A percentile compares a stretch with the other conserved stretches of the same genome.
Conservation (phyloP, 2,329 filamentous ascomycete genomes). For the Sphaerulina musiva region DNA sequence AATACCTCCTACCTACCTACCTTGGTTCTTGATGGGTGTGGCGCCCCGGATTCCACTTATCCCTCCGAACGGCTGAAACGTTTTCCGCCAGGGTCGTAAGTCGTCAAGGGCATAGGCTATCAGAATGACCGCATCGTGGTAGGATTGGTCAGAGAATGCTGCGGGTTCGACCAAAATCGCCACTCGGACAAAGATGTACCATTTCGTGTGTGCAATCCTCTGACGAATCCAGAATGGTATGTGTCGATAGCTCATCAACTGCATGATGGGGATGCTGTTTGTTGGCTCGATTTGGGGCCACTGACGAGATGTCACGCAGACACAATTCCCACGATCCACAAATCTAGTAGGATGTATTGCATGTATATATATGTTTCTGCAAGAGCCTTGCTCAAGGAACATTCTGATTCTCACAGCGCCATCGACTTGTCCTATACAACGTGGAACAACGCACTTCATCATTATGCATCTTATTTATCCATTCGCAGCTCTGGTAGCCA, state of each 20-base stretch:
- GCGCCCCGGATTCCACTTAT: slow-evolving; percentile 3
- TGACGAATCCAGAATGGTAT: slow-evolving; percentile 6
- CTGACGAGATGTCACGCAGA: not conserved
- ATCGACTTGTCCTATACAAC: not conserved
- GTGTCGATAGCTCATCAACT: not conserved
- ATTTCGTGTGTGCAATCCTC: not conserved
- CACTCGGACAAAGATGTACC: slow-evolving; percentile 4
- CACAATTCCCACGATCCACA: not conserved
- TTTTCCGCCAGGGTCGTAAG: not conserved
- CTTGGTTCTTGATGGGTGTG: slow-evolving; percentile 4
- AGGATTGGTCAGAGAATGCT: slow-evolving; percentile 6
- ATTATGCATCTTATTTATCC: slow-evolving; percentile 8
- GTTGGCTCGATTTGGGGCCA: not conserved
- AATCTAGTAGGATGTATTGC: not conserved
- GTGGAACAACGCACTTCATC: not conserved
- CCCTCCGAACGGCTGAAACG: slow-evolving; percentile 5
- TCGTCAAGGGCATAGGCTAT: not conserved
- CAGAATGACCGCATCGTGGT: not conserved
- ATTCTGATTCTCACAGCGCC: not conserved
- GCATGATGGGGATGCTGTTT: not conserved
- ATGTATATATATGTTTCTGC: slow-evolving; percentile 1
- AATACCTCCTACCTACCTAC: not conserved
- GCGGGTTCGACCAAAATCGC: slow-evolving; percentile 2
- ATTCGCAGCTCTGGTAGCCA: slow-evolving; percentile 1
- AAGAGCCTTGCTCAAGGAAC: not conserved